Base-by-base conservation (phyloP, 768 basidiomycete genomes). In the Paxillus rubicundulus region DNA sequence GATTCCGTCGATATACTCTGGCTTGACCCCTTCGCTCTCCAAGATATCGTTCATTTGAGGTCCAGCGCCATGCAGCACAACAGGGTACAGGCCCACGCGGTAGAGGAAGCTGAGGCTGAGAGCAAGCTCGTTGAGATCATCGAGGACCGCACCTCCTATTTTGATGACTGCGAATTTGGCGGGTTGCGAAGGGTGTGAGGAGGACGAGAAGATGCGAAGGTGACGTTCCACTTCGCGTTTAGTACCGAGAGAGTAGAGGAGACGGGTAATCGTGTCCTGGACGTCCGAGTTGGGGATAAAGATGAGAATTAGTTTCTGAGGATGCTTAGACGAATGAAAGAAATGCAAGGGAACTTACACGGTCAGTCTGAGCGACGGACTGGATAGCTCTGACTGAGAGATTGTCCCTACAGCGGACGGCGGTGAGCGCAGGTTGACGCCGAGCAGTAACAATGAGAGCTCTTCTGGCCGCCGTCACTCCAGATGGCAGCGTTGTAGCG, bases 111-210 rank as follows among this genome's bases (percentile, higher is more conserved):
- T 95, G 61, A 99, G 79, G 57, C 90, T 96, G 46, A 95, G 83
- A 5, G 95, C 94, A 43, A 99, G 85, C 59, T 98, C 95, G 57
- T 98, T 89, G 47, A 98, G 75, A 54, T 98, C 83, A 62, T 87
- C 89, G 6, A 99, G 79, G 39, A 98, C 95, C 8, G 92, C 96
- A 43, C 97, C 97, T 54, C 97, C 97, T 61, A 99, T 86, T 74
- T 99, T 99, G 79, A 99, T 87, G 54, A 99, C 97, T 36, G 93
- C 94, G 63, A 97, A 97, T 70, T 92, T 96, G 55, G 94, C 94
- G 37, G 92, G 90, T 54, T 92, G 85, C 14, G 90, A 85, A 2
- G 88, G 84, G 63, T 94, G 86, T 7, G 92, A 90, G 18, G 92
- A 87, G n/a, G 91, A 87, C 9, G 93, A 92, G 69, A 99, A 99